Base-by-base conservation (phyloP, 371 early-diverging fungal genomes). In the Zychaea mexicana region DNA sequence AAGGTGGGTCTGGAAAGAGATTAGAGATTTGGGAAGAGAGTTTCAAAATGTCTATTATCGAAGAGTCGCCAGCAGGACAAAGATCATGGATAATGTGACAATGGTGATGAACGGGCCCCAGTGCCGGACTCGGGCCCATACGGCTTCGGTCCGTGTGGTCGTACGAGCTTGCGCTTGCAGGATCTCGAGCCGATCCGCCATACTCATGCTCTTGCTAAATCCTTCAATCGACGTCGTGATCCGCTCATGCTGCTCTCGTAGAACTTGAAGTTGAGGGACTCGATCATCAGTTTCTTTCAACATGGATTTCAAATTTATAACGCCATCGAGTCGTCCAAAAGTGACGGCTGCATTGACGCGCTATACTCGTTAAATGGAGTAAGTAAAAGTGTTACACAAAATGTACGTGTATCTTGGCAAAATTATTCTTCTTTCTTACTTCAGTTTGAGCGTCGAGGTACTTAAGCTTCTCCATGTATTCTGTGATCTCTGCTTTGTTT, bases 71-170 rank as follows among this genome's bases (percentile, higher is more conserved):
- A 49, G n/a, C 15, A 58, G 26, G 3, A 27, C 28, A 42, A 58
- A 26, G 27, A 58, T 13, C 46, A 58, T 42, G 59, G 56, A 31
- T 12, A 58, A 58, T 0, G 59, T 36, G n/a, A 45, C 22, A 27
- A 58, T 36, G 2, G 59, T 58, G 19, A 58, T 58, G n/a, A 39
- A 27, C 5, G 59, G 59, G 2, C 59, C 59, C 59, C 59, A 58
- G 21, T 58, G 45, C 12, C 59, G 26, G 38, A 58, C n/a, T 38
- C 46, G 38, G 28, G 59, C 27, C 59, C 59, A 58, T 24, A 45
- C 26, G 6, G 59, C 59, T 58, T 58, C 59, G 45, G 38, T 21
- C 0, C 45, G 59, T 26, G 59, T 58, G 45, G 59, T 58, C 6
- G 49, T 49, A 33, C 17, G 26, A 22, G 59, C 38, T 27, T 58